Conservation (phyloP, 805 yeast genomes). For the Yarrowia sp. region DNA sequence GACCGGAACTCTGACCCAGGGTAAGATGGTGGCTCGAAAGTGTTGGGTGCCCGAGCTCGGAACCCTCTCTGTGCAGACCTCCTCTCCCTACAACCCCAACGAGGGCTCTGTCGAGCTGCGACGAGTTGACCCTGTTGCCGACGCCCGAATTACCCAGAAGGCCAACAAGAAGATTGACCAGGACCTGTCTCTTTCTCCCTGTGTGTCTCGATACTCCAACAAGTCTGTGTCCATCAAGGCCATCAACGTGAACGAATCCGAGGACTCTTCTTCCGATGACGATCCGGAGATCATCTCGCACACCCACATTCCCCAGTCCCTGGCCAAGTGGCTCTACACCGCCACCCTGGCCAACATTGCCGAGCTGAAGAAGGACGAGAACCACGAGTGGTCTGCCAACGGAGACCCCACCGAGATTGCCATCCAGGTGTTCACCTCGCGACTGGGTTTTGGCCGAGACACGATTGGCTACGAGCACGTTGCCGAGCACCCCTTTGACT, state of each 20-base stretch:
- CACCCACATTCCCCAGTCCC: constrained; percentile 42
- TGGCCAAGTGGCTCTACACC: constrained; percentile 62
- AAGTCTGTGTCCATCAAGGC: constrained; percentile 17
- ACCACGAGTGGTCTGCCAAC: constrained; percentile 69
- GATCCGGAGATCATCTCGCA: constrained; percentile 24
- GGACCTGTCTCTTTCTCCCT: constrained; percentile 42
- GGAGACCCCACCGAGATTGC: constrained; percentile 94
- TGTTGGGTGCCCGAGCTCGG: constrained; percentile 74
- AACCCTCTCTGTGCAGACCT: constrained; percentile 59
- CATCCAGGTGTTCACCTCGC: constrained; percentile 74
- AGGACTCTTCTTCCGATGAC: constrained; percentile 29
- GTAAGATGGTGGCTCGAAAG: constrained; percentile 75
- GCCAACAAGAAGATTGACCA: constrained; percentile 42
- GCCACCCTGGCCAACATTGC: constrained; percentile 87
- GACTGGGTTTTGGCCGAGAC: constrained; percentile 54
- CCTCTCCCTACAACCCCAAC: constrained; percentile 69
- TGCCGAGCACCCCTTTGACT: constrained; percentile 77
- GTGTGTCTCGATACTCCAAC: constrained; percentile 36
- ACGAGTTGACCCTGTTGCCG: constrained; percentile 22
- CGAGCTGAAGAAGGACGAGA: constrained; percentile 51
- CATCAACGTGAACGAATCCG: constrained; percentile 11
- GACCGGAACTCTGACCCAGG: constrained; percentile 83
- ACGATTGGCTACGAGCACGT: constrained; percentile 57
- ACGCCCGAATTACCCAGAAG: constrained; percentile 39
- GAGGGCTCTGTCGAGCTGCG: constrained; percentile 56